Percentiles rank a stretch among this genome's conserved stretches.
Conservation (phyloP, 2,329 filamentous ascomycete species). For the Lachnellula cervina region DNA sequence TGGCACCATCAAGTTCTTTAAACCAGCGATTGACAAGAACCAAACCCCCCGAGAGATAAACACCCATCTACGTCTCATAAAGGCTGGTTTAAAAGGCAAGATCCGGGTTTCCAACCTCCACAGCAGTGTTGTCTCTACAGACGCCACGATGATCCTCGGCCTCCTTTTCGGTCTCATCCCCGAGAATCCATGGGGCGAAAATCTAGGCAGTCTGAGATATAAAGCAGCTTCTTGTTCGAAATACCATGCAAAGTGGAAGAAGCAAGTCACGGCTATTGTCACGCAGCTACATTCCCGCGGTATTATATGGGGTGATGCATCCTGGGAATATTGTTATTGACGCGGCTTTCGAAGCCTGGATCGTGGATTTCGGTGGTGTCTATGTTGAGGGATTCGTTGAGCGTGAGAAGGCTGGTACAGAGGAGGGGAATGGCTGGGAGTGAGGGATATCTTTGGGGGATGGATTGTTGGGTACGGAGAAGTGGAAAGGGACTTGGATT, state of each 20-base stretch:
- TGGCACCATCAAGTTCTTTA: slow-evolving; percentile 9
- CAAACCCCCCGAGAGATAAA: slow-evolving; percentile 10
- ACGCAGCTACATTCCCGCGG: slow-evolving; percentile 12
- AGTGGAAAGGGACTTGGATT: too few relatives aligned
- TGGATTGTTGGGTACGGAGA: too few relatives aligned
- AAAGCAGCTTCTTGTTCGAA: neutral
- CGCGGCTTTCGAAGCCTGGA: slow-evolving; percentile 13
- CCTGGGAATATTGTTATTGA: slow-evolving; percentile 23
- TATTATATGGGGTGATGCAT: slow-evolving; percentile 25
- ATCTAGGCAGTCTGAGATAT: slow-evolving; percentile 3
- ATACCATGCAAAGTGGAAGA: neutral
- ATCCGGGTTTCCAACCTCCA: slow-evolving; percentile 10
- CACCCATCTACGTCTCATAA: slow-evolving; percentile 7
- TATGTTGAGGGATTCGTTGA: slow-evolving; percentile 20
- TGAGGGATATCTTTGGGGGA: slow-evolving; percentile 2
- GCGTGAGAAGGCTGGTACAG: slow-evolving; percentile 16
- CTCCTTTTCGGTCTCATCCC: slow-evolving; percentile 14
- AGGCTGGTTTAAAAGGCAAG: slow-evolving; percentile 7
- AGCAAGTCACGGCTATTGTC: slow-evolving; percentile 4
- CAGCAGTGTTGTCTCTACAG: slow-evolving; percentile 8
- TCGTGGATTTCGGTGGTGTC: slow-evolving; percentile 27
- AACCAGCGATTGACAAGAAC: slow-evolving; percentile 8
- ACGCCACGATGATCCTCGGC: slow-evolving; percentile 12
- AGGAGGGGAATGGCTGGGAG: slow-evolving; percentile 21
- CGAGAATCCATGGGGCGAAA: slow-evolving; percentile 3